phyloP scores from a whole-genome alignment of 352 stramenopile species.

The Phytophthora fragariae region DNA sequence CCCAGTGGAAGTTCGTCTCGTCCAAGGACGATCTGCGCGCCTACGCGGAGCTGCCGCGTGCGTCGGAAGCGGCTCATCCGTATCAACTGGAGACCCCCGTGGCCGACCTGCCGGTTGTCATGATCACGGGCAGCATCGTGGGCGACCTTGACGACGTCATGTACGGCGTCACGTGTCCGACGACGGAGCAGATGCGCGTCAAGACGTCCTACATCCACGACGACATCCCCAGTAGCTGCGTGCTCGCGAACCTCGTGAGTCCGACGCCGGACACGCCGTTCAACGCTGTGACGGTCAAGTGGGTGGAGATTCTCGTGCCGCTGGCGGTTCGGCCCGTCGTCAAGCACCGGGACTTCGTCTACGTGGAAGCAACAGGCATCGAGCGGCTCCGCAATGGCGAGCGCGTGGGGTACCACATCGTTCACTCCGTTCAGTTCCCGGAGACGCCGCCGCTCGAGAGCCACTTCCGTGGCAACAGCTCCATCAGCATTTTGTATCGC shows the following conservation, averaged over 20 bases:
- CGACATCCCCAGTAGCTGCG: conserved; percentile 48
- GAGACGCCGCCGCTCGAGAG: conserved; percentile 47
- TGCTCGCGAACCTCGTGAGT: conserved; percentile 45
- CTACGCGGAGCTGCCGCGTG: conserved; percentile 29
- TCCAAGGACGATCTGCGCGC: conserved; percentile 37
- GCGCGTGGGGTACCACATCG: conserved; percentile 52
- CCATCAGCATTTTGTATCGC: conserved; percentile 64
- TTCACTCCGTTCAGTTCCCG: conserved; percentile 54
- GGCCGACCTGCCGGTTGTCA: conserved; percentile 37
- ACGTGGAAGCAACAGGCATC: conserved; percentile 54
- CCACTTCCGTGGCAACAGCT: conserved; percentile 59
- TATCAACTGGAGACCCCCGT: conserved; percentile 25
- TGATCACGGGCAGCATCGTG: conserved; percentile 41
- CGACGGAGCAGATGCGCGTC: conserved; percentile 46
- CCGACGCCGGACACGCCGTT: conserved; percentile 48
- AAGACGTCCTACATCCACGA: conserved; percentile 56
- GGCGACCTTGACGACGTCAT: conserved; percentile 50
- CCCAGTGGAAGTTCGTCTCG: conserved; percentile 41
- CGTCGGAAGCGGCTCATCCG: not conserved
- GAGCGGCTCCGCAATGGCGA: conserved; percentile 44
- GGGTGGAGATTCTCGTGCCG: conserved; percentile 50
- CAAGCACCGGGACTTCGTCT: conserved; percentile 61
- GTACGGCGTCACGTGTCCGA: conserved; percentile 44
- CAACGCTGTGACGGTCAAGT: conserved; percentile 52
- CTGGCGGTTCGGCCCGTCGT: conserved; percentile 44